Base-by-base conservation (phyloP, 2,329 filamentous ascomycete species). In the Phoma sp. region DNA sequence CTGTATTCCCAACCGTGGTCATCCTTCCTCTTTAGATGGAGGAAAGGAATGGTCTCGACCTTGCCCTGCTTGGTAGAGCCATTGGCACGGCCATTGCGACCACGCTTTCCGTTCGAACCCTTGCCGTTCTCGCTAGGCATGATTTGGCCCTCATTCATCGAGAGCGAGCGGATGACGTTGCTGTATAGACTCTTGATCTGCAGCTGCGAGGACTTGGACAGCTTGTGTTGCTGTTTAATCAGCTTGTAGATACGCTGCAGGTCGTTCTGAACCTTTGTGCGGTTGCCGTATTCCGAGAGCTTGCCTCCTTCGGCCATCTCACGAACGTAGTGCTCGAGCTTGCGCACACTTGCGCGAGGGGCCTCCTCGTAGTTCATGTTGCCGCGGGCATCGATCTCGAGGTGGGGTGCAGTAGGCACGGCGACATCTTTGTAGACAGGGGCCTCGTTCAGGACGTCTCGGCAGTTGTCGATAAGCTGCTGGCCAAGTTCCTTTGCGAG, bases 251-350 rank as follows among this genome's bases (percentile, higher is more conserved):
- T 95, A 66, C 91, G 91, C 72, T 90, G 88, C 37, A 99, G 84
- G 73, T 98, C 95, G 72, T 92, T 96, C 78, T 98, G 95, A 31
- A 99, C 95, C 84, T 98, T 99, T 63, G 93, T 95, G 38, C 95
- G 89, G 81, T 96, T 98, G 73, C 94, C 95, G 75, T 99, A 99
- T 77, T 99, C 95, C 27, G 94, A 96, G 68, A 99, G 96, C 79
- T 97, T 98, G 72, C 95, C 95, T 60, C 95, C 95, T 67, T 97
- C 93, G 9, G 94, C 94, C 95, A 99, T 98, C 76, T 98, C 92
- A 73, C 91, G 91, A 44, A 99, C 95, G 70, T 99, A 99, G 77
- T 98, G 94, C 80, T 99, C 95, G 39, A 99, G 85, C 80, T 99
- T 99, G 68, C 95, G 89, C 75, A 94, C 95, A 74, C 92, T 96